These are phyloP conservation scores for Paspalum notatum DNA, from an alignment of 176 grass and related monocot species.

Conservation along the genomic window DNA sequence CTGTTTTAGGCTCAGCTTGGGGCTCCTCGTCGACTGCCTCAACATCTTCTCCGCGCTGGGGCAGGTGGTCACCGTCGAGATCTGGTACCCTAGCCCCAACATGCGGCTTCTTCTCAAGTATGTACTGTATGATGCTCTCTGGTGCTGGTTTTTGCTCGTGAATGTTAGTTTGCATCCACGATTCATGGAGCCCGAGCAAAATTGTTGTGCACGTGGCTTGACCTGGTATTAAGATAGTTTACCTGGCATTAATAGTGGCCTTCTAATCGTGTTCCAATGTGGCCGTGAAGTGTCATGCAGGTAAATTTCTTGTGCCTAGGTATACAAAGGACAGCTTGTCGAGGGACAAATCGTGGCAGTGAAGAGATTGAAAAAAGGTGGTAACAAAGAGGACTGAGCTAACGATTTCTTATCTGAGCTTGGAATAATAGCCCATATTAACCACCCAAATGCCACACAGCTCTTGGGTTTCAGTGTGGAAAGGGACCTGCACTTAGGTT, in stretches of 20 bases:
- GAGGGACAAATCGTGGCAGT: conserved; percentile 90
- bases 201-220: not conserved
- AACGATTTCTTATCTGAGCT: conserved; percentile 93
- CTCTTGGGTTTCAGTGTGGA: conserved; percentile 95
- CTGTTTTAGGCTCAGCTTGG: conserved; percentile 83
- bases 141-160: not conserved
- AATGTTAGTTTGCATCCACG: not conserved
- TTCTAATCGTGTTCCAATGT: conserved; percentile 86
- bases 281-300: conserved; percentile 61
- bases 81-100: conserved; percentile 79
- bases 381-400: conserved; percentile 80
- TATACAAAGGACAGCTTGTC: conserved; percentile 76
- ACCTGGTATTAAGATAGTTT: conserved; percentile 45
- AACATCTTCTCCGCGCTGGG: conserved; percentile 73
- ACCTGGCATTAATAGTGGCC: conserved; percentile 76
- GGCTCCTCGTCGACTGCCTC: conserved; percentile 79
- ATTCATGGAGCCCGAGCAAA: not conserved
- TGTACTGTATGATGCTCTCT: conserved; percentile 10
- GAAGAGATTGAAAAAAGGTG: conserved; percentile 85
- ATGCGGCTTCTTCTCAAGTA: conserved; percentile 95
- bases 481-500: conserved; percentile 77
- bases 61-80: conserved; percentile 62
- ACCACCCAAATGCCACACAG: conserved; percentile 91
- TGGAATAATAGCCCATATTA: conserved; percentile 99
- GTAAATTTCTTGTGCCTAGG: conserved; percentile 57